These are phyloP conservation scores for Stachybotrys echinatus DNA, from an alignment of 2,329 filamentous ascomycete species.

Conservation along the genomic window DNA sequence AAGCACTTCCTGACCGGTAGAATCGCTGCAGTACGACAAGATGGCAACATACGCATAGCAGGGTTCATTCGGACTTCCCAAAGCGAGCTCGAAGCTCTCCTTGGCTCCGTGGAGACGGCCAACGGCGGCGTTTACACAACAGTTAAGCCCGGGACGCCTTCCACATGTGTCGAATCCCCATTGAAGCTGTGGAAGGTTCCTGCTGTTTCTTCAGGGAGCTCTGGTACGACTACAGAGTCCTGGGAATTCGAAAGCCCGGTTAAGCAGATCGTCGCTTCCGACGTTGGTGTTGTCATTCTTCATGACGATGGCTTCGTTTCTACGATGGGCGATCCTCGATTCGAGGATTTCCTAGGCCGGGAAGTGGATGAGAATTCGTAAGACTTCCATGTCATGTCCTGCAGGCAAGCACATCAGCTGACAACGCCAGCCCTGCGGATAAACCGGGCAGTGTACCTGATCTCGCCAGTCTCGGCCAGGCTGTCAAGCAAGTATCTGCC, in stretches of 20 bases:
- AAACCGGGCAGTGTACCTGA: constrained; percentile 40
- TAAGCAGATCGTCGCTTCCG: constrained; percentile 39
- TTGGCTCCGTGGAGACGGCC: constrained; percentile 8
- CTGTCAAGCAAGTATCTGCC: constrained; percentile 47
- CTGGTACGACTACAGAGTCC: constrained; percentile 1
- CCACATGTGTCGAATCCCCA: background rate
- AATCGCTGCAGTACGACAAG: constrained; percentile 11
- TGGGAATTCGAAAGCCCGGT: constrained; percentile 20
- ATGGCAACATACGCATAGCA: constrained; percentile 14
- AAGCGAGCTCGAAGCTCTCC: constrained; percentile 2
- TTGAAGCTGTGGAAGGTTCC: constrained; percentile 7
- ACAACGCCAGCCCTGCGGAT: constrained; percentile 33
- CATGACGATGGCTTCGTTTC: constrained; percentile 37
- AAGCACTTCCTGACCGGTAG: background rate
- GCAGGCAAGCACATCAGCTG: background rate
- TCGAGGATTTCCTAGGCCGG: constrained; percentile 50
- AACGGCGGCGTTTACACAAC: constrained; percentile 10
- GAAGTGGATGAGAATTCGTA: constrained; percentile 32
- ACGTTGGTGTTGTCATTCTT: constrained; percentile 44
- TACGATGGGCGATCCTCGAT: constrained; percentile 55
- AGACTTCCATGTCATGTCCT: constrained; percentile 1
- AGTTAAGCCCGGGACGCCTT: background rate
- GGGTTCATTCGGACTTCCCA: constrained; percentile 8
- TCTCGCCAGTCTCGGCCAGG: constrained; percentile 44
- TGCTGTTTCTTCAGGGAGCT: constrained; percentile 9